Evolutionary conservation across 2,329 filamentous ascomycete genomes (phyloP).

Genomic region (Aspergillus ochraceus): DNA sequence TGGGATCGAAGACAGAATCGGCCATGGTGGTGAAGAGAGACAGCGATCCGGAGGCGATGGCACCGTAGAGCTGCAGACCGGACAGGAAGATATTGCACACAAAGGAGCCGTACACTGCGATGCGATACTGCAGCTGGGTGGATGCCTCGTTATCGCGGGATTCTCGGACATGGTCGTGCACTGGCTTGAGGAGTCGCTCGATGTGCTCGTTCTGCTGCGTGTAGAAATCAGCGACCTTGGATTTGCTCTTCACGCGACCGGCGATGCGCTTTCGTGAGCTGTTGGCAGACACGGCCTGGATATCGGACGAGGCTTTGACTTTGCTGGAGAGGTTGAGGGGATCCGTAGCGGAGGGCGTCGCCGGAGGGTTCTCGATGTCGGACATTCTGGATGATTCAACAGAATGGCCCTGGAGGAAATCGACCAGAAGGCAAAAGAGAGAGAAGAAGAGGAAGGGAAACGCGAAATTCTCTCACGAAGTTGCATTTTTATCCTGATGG

Average conservation of each 20-base stretch:
- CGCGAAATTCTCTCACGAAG: too few species aligned
- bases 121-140: neutral
- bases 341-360: too few species aligned
- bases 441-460: too few species aligned
- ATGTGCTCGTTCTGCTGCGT: neutral
- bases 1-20: conserved; percentile 1
- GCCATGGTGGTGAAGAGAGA: conserved; percentile 3
- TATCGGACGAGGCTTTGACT: too few species aligned
- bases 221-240: neutral
- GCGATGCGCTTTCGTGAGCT: too few species aligned
- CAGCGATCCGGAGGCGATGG: neutral
- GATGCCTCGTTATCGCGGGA: neutral
- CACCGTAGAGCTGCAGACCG: neutral
- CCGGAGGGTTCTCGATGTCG: too few species aligned
- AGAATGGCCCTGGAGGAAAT: too few species aligned
- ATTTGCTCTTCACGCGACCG: neutral
- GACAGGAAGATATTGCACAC: neutral
- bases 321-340: too few species aligned
- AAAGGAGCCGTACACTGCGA: neutral
- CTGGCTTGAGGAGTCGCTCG: conserved; percentile 1
- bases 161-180: conserved; percentile 1
- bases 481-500: too few species aligned
- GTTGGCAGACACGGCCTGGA: too few species aligned
- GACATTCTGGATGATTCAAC: too few species aligned
- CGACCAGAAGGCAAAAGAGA: too few species aligned